Evolutionary conservation across 2,329 filamentous ascomycete genomes (phyloP).

Genomic region (Penicillium sp.): DNA sequence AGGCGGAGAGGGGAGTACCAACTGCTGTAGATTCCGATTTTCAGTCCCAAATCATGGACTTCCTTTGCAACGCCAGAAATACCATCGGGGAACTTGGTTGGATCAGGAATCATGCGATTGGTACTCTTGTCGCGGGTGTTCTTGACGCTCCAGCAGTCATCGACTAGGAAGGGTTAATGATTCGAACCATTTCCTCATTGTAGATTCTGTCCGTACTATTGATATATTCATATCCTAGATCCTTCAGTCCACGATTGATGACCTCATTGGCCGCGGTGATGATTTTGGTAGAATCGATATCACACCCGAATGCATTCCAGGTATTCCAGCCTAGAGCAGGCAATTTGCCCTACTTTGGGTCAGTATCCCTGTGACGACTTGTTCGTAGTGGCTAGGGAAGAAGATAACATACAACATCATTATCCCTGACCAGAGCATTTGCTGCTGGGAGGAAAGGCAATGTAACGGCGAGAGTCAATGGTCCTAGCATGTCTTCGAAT

Average conservation of each 20-base stretch:
- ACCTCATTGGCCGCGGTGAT: slow-evolving; percentile 42
- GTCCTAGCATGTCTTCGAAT: slow-evolving; percentile 6
- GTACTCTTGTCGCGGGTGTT: slow-evolving; percentile 37
- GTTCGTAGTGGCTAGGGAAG: background rate
- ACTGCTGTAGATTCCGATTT: slow-evolving; percentile 56
- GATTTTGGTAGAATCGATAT: slow-evolving; percentile 41
- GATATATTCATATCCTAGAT: slow-evolving; percentile 46
- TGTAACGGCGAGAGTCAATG: slow-evolving; percentile 7
- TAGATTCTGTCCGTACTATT: slow-evolving; percentile 41
- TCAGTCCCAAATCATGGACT: slow-evolving; percentile 51
- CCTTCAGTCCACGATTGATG: slow-evolving; percentile 40
- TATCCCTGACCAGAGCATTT: slow-evolving; percentile 21
- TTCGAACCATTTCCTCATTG: slow-evolving; percentile 20
- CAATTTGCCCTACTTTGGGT: slow-evolving; percentile 17
- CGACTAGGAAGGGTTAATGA: slow-evolving; percentile 29
- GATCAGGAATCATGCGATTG: slow-evolving; percentile 41
- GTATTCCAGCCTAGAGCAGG: slow-evolving; percentile 39
- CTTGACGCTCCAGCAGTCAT: slow-evolving; percentile 54
- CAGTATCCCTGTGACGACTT: background rate
- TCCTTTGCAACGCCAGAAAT: slow-evolving; percentile 47
- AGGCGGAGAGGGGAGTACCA: background rate
- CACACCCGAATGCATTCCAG: slow-evolving; percentile 43
- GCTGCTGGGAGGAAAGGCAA: slow-evolving; percentile 15
- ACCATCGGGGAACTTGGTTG: slow-evolving; percentile 49
- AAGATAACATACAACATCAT: slow-evolving; percentile 22